Evolutionary conservation across 2,329 filamentous ascomycete genomes (phyloP), one percentile per base, ranked within the genome.

Genomic region (Metarhizium robertsii): DNA sequence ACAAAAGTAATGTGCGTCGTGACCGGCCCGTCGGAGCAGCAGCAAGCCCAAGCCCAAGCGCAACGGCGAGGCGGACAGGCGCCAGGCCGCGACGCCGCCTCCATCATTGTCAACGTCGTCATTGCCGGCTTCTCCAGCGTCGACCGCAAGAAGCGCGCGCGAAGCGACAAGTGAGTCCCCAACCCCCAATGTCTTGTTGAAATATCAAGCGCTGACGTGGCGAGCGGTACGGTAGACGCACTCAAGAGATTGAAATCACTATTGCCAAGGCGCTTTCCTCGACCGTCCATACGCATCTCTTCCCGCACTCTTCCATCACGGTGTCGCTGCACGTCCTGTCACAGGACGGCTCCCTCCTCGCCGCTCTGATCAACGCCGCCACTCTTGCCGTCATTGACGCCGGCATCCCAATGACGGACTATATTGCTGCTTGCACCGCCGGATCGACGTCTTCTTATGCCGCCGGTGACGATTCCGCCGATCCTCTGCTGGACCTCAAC

Each of bases 1-100:
- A 99, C 94, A 25, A 94, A 96, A 69, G 87, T 99, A 63, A 89
- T 97, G 73, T 96, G 92, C 73, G 90, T 92, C 29, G 86, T 99
- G 50, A 84, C 86, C 2, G 94, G 94, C 0, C 94, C 94, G 0
- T 84, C 82, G 42, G 94, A 99, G 72, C 73, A 74, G 53, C 71
- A 72, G 34, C 63, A 64, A 53, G n/a, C 82, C 40, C 94, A 99
- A 72, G 70, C 73, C 52, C 71, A 71, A 58, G 62, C 64, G 58
- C 66, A 67, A 34, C 64, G 64, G 53, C 62, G 67, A 1, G 67
- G 62, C 34, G 58, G 52, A 72, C 79, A 62, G 70, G 75, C 57
- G 67, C 72, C 34, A 71, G 79, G 56, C 72, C 65, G 75, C 10
- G 72, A 76, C 14, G 69, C 69, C 0, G 75, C 73, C 2, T 82